Percentiles rank a stretch among this genome's conserved stretches.
These are phyloP conservation scores for Neobulgaria alba DNA, from an alignment of 2,329 filamentous ascomycete species.

Conservation along the genomic window DNA sequence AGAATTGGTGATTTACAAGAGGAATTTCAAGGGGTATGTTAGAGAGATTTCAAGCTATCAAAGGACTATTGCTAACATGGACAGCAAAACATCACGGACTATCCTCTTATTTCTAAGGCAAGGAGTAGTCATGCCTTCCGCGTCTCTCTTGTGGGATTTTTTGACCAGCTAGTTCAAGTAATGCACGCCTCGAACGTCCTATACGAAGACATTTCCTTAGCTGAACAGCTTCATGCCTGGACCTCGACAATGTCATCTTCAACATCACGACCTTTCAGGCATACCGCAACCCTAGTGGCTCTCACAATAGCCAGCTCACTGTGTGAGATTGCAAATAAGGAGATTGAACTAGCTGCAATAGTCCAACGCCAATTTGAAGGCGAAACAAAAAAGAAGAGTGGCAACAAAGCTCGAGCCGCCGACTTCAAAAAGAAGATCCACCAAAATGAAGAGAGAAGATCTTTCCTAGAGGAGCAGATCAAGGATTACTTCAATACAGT, in stretches of 20 bases:
- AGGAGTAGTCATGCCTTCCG: conserved; percentile 73
- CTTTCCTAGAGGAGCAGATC: conserved; percentile 61
- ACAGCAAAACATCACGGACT: conserved; percentile 73
- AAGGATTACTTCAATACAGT: conserved; percentile 76
- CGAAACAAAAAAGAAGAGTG: conserved; percentile 56
- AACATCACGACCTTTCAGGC: conserved; percentile 78
- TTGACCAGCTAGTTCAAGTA: conserved; percentile 64
- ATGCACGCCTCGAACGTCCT: conserved; percentile 76
- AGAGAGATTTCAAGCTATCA: background rate
- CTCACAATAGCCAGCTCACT: conserved; percentile 72
- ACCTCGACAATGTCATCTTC: conserved; percentile 86
- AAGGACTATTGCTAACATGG: background rate
- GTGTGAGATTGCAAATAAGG: conserved; percentile 61
- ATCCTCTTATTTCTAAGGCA: conserved; percentile 78
- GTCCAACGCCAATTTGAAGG: conserved; percentile 70
- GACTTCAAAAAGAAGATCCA: conserved; percentile 65
- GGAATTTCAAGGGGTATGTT: conserved; percentile 67
- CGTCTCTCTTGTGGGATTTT: conserved; percentile 68
- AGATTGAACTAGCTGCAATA: conserved; percentile 65
- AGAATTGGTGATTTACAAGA: conserved; percentile 79
- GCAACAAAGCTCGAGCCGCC: conserved; percentile 70
- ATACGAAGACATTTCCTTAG: conserved; percentile 60
- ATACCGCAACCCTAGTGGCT: conserved; percentile 82
- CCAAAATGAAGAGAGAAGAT: conserved; percentile 28
- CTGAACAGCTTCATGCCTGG: conserved; percentile 89